Percentiles rank a stretch among this genome's conserved stretches.
These are phyloP conservation scores for Hypomontagnella submonticulosa DNA, from an alignment of 495 filamentous ascomycete species.

Conservation along the genomic window DNA sequence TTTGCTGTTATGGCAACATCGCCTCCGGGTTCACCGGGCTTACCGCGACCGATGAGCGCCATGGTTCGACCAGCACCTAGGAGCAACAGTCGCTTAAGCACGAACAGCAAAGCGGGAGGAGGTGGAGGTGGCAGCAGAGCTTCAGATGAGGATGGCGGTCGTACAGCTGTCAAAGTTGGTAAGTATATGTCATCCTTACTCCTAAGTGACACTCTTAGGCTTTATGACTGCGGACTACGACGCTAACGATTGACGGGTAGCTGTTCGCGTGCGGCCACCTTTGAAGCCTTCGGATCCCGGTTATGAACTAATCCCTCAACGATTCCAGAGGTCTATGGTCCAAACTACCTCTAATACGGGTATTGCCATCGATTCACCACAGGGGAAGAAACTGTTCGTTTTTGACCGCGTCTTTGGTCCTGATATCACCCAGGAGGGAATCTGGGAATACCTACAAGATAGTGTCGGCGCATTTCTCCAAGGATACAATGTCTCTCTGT, in stretches of 20 bases:
- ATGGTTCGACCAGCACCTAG: slow-evolving; percentile 80
- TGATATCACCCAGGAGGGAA: slow-evolving; percentile 83
- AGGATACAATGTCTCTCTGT: slow-evolving; percentile 98
- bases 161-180: slow-evolving; percentile 99
- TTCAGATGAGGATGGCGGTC: slow-evolving; percentile 87
- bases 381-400: slow-evolving; percentile 92
- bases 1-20: slow-evolving; percentile 63
- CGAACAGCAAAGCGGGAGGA: slow-evolving; percentile 79
- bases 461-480: slow-evolving; percentile 91
- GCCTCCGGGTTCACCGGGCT: slow-evolving; percentile 64
- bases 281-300: slow-evolving; percentile 86
- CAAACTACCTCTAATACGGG: slow-evolving; percentile 86
- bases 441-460: slow-evolving; percentile 95
- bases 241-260: slow-evolving; percentile 58
- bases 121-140: slow-evolving; percentile 84
- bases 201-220: slow-evolving; percentile 1
- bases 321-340: slow-evolving; percentile 93
- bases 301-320: slow-evolving; percentile 92
- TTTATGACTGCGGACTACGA: slow-evolving; percentile 20
- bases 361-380: slow-evolving; percentile 86
- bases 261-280: slow-evolving; percentile 93
- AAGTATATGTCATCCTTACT: slow-evolving; percentile 58
- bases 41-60: slow-evolving; percentile 82
- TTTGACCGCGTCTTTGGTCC: slow-evolving; percentile 95
- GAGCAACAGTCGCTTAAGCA: slow-evolving; percentile 91